These are phyloP conservation scores for Acacia acuminata DNA, from an alignment of 306 rosid species.

Conservation along the genomic window DNA sequence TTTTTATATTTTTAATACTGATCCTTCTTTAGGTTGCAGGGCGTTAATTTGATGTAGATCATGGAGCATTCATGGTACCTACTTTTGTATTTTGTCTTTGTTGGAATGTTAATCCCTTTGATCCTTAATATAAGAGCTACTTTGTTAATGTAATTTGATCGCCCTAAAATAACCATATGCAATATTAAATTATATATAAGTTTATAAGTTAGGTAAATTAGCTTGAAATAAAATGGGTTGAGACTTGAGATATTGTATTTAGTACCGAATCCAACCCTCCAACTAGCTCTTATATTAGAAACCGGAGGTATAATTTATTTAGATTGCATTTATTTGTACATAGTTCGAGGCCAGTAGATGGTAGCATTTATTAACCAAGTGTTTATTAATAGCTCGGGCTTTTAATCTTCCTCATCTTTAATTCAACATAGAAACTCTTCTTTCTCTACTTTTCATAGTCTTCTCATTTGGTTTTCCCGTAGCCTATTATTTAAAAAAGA, in stretches of 20 bases:
- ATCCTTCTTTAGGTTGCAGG: neutral
- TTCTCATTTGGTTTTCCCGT: neutral
- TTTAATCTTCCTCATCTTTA: neutral
- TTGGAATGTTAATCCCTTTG: neutral
- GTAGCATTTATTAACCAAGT: neutral
- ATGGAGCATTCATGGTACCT: neutral
- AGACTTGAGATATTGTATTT: too few relatives aligned
- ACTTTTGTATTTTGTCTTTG: too few relatives aligned
- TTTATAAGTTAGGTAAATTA: too few relatives aligned
- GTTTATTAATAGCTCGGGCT: neutral
- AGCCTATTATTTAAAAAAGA: neutral
- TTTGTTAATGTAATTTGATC: too few relatives aligned
- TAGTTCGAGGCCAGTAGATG: neutral
- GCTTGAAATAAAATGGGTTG: too few relatives aligned
- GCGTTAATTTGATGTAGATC: neutral
- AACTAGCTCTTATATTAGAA: too few relatives aligned
- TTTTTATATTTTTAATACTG: too few relatives aligned
- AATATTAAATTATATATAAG: too few relatives aligned
- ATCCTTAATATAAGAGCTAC: too few relatives aligned
- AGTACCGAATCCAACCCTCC: too few relatives aligned
- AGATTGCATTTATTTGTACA: neutral
- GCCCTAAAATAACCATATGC: too few relatives aligned
- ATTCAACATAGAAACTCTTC: neutral
- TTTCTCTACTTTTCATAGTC: neutral
- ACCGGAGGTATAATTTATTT: too few relatives aligned